phyloP scores from a whole-genome alignment of 768 basidiomycete genomes.

The Leccinum fibrillosum region DNA sequence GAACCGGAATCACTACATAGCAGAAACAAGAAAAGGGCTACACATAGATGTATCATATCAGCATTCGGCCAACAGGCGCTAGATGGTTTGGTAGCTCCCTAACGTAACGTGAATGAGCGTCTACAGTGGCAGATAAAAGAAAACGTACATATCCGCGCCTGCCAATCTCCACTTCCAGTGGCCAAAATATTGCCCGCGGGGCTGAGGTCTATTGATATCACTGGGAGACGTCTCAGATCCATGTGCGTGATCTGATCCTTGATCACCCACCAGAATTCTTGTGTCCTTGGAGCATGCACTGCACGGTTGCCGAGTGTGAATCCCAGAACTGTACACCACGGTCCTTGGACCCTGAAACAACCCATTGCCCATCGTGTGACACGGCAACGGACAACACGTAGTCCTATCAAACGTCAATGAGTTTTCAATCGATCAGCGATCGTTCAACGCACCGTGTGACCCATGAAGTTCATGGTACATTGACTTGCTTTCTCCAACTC shows the following conservation, averaged over 20 bases:
- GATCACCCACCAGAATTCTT: slow-evolving; percentile 61
- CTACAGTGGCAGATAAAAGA: not conserved
- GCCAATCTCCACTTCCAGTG: slow-evolving; percentile 70
- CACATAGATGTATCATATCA: slow-evolving; percentile 21
- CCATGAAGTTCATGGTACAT: slow-evolving; percentile 83
- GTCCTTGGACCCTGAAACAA: slow-evolving; percentile 95
- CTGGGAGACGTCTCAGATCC: slow-evolving; percentile 31
- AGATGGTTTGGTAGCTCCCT: slow-evolving; percentile 33
- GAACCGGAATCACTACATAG: slow-evolving; percentile 19
- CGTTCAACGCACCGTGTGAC: slow-evolving; percentile 68
- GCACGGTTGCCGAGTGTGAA: slow-evolving; percentile 70
- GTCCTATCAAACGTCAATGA: slow-evolving; percentile 40
- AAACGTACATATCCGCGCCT: slow-evolving; percentile 63
- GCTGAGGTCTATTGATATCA: slow-evolving; percentile 71
- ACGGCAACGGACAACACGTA: slow-evolving; percentile 76
- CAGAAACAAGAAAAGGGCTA: slow-evolving; percentile 28
- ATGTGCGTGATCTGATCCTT: not conserved
- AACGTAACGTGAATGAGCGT: slow-evolving; percentile 4
- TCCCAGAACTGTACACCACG: slow-evolving; percentile 96
- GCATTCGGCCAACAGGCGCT: slow-evolving; percentile 9
- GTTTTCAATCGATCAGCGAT: not conserved
- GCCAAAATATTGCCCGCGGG: slow-evolving; percentile 60
- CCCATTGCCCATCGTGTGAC: slow-evolving; percentile 90
- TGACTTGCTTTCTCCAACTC: slow-evolving; percentile 47
- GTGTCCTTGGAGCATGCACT: slow-evolving; percentile 85